Conservation (phyloP, 2,329 filamentous ascomycete genomes). For the Helotiales sp. region DNA sequence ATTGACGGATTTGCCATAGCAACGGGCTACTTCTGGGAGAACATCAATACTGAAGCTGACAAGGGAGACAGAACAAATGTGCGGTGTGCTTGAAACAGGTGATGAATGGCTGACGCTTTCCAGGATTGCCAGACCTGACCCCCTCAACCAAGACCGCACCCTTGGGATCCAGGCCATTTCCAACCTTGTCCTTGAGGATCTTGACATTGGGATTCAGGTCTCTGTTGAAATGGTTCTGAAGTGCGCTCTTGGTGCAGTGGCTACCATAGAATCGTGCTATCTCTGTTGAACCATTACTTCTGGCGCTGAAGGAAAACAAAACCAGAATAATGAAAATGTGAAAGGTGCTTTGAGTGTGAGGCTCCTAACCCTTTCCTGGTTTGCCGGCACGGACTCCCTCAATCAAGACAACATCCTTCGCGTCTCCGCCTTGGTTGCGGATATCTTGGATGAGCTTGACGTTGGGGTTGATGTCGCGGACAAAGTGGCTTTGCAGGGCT, state of each 20-base stretch:
- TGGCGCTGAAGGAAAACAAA: neutral
- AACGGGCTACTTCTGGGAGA: conserved; percentile 25
- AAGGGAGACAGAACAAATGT: conserved; percentile 19
- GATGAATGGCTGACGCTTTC: neutral
- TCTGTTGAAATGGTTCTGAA: conserved; percentile 11
- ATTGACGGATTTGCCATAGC: conserved; percentile 21
- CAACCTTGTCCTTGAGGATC: conserved; percentile 16
- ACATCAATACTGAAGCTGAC: conserved; percentile 20
- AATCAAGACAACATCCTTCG: conserved; percentile 14
- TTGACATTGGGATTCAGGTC: conserved; percentile 22
- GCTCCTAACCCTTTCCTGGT: conserved; percentile 13
- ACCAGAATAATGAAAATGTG: conserved; percentile 8
- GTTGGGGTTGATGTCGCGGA: conserved; percentile 11
- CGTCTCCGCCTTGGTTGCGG: neutral
- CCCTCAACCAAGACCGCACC: conserved; percentile 16
- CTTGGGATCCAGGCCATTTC: conserved; percentile 18
- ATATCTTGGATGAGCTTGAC: conserved; percentile 9
- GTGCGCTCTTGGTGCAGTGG: conserved; percentile 14
- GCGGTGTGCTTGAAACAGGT: conserved; percentile 10
- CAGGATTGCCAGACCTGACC: conserved; percentile 9
- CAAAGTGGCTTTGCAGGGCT: conserved; percentile 46
- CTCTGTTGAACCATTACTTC: conserved; percentile 18
- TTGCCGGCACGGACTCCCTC: conserved; percentile 10
- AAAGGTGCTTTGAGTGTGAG: neutral
- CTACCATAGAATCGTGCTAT: conserved; percentile 23